Base-by-base conservation (phyloP, 73 alveolate species). In the Symbiodinium natans region DNA sequence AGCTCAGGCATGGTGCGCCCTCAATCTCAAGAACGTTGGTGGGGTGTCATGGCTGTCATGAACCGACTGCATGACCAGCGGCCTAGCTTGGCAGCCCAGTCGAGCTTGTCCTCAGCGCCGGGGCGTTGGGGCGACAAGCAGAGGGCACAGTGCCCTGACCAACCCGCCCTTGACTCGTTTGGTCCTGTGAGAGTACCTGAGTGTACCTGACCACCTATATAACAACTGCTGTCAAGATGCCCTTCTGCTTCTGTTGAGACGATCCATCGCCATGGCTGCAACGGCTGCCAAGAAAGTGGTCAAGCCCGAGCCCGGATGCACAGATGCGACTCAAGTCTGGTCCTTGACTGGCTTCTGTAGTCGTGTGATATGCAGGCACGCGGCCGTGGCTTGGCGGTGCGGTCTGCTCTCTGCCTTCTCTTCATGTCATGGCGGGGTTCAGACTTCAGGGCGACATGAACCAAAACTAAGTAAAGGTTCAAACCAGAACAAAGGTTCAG, bases 81-180 rank as follows among this genome's bases (percentile, higher is more conserved):
- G 34, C 95, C 95, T 63, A 89, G 73, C 86, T 71, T 89, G 34
- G 95, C 95, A 1, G 95, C 95, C 95, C 95, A 89, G 95, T 89
- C 95, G 75, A 89, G 74, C 86, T 89, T 89, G 43, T 89, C 95
- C 95, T 89, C 10, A 42, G 95, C 3, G 38, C 74, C 56, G 36
- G 54, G 7, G 80, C 40, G 9, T 36, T 21, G 75, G 36, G 29
- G 27, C 34, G 29, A 63, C 3, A 23, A 27, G 29, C 59, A 46
- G 59, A 46, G 56, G 15, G 41, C 87, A 1, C 87, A 2, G 31
- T 17, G 42, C 34, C 87, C 87, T 73, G 19, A 73, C 42, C 43
- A 27, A 27, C 43, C 36, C 27, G 33, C 42, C 43, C 84, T 8
- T 2, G 36, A 73, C 36, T n/a, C n/a, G n/a, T n/a, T n/a, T n/a